Conservation (phyloP, 2,329 filamentous ascomycete species). For the Atkinsonella hypoxylon region DNA sequence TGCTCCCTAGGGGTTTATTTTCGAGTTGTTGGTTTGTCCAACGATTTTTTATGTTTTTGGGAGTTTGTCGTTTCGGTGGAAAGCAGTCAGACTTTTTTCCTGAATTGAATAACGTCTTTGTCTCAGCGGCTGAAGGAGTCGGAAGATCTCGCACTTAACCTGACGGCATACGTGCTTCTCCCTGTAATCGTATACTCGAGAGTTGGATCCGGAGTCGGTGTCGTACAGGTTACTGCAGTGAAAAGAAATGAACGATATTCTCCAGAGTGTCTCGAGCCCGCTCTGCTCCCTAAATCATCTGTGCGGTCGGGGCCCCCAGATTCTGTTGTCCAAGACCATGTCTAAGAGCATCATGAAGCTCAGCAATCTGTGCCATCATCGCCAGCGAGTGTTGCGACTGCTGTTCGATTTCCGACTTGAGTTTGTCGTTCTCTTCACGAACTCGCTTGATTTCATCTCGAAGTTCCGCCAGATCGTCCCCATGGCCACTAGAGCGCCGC, state of each 20-base stretch:
- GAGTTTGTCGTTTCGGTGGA: no score
- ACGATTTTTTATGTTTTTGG: no score
- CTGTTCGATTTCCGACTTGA: constrained; percentile 36
- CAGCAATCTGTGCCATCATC: constrained; percentile 37
- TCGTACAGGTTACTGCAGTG: not conserved
- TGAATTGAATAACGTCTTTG: no score
- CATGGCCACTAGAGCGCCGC: constrained; percentile 21
- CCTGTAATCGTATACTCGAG: no score
- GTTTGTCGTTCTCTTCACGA: constrained; percentile 50
- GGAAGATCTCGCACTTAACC: no score
- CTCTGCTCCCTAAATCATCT: constrained; percentile 24
- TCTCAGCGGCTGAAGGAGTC: no score
- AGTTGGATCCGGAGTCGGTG: no score
- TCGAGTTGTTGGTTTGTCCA: not conserved
- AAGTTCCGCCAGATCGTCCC: constrained; percentile 40
- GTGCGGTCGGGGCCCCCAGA: constrained; percentile 26
- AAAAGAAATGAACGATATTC: not conserved
- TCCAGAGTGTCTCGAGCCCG: not conserved
- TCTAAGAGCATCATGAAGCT: constrained; percentile 31
- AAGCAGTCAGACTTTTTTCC: no score
- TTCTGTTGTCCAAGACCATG: constrained; percentile 20
- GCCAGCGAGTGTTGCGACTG: constrained; percentile 33
- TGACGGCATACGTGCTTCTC: no score
- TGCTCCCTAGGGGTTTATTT: not conserved
- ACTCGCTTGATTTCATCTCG: constrained; percentile 56